phyloP scores from a whole-genome alignment of 768 basidiomycete genomes.

The Leucogyrophana mollusca region DNA sequence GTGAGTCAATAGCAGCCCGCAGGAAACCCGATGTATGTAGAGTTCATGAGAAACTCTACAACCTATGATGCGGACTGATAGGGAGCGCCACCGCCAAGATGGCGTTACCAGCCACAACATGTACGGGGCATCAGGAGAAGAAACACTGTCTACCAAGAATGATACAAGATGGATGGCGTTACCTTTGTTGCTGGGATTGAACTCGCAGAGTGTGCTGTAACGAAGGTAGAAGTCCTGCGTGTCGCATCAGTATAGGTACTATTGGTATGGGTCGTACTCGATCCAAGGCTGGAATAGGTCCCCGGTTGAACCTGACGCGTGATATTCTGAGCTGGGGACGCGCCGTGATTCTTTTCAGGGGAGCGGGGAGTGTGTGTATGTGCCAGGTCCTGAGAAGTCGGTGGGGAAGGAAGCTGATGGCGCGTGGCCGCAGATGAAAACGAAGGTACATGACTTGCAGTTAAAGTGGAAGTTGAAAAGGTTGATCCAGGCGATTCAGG shows the following conservation, averaged over 20 bases:
- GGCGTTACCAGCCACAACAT: too few relatives aligned
- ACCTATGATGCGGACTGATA: too few relatives aligned
- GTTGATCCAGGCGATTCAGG: constrained; percentile 8
- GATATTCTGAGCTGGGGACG: constrained; percentile 6
- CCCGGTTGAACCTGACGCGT: constrained; percentile 19
- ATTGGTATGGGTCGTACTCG: constrained; percentile 2
- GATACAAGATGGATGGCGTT: constrained; percentile 9
- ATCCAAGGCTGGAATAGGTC: constrained; percentile 24
- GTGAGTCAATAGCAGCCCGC: too few relatives aligned
- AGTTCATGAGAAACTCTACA: too few relatives aligned
- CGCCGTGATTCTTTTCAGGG: constrained; percentile 6
- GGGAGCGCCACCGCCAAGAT: constrained; percentile 11
- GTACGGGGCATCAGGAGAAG: too few relatives aligned
- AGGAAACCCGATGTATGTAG: too few relatives aligned
- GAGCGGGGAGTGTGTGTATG: constrained; percentile 9
- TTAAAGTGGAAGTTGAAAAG: constrained; percentile 27
- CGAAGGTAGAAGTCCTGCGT: constrained; percentile 18
- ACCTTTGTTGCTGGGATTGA: constrained; percentile 24
- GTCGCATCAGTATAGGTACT: constrained; percentile 25
- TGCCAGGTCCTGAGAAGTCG: constrained; percentile 11
- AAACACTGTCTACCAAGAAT: constrained; percentile 6
- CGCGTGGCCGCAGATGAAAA: constrained; percentile 20
- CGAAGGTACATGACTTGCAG: constrained; percentile 32
- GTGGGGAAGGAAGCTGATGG: constrained; percentile 12
- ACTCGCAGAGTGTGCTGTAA: constrained; percentile 17